Evolutionary conservation across 176 grass and related monocot species (phyloP).

Genomic region (Urochloa ruziziensis): DNA sequence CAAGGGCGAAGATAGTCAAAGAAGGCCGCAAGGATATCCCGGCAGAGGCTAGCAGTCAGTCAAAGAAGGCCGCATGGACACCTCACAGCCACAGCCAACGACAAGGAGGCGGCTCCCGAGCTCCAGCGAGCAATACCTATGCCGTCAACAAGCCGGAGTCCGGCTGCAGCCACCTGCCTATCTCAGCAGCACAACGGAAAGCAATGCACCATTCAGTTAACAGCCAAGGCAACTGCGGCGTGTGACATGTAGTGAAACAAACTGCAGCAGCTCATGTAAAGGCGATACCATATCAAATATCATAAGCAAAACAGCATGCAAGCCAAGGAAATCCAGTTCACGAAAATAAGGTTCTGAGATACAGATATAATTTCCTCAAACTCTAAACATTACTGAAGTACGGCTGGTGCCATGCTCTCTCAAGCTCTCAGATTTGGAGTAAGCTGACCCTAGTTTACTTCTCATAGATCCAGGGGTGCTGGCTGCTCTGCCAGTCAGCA

Average conservation of each 20-base stretch:
- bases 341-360: slow-evolving; percentile 37
- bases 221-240: no score
- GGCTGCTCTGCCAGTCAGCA: slow-evolving; percentile 69
- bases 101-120: no score
- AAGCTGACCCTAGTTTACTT: slow-evolving; percentile 16
- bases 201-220: no score
- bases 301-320: slow-evolving; percentile 3
- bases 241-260: not conserved
- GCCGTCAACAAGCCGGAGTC: no score
- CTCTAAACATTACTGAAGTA: slow-evolving; percentile 16
- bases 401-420: not conserved
- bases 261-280: not conserved
- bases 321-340: slow-evolving; percentile 18
- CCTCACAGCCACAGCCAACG: no score
- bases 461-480: slow-evolving; percentile 98
- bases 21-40: no score
- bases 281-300: slow-evolving; percentile 24
- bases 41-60: no score
- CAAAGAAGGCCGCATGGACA: no score
- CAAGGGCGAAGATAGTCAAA: no score
- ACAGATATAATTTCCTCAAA: slow-evolving; percentile 21
- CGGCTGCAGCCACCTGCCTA: no score
- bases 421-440: slow-evolving; percentile 4
- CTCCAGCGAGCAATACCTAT: no score
- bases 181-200: no score